A percentile compares a stretch with the other conserved stretches of the same genome.
Conservation (phyloP, 169 alveolate genomes). For the Cryptosporidium parvum region DNA sequence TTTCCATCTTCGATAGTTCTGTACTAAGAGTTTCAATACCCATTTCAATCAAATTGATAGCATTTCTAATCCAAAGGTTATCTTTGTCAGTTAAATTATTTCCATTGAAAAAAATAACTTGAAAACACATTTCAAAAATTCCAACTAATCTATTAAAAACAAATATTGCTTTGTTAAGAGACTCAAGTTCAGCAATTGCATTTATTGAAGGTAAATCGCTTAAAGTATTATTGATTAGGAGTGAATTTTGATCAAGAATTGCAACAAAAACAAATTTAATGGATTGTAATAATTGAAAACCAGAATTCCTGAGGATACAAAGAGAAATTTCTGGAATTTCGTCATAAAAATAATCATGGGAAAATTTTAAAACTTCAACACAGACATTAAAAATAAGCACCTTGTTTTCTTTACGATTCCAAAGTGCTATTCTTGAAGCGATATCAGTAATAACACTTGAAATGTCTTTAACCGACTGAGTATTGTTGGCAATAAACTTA, state of each 20-base stretch:
- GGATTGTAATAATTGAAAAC: conserved; percentile 29
- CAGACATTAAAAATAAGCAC: conserved; percentile 12
- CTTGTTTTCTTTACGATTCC: conserved; percentile 44
- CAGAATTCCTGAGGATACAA: conserved; percentile 36
- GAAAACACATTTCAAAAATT: conserved; percentile 33
- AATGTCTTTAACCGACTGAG: conserved; percentile 19
- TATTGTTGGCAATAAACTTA: conserved; percentile 33
- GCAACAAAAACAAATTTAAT: conserved; percentile 73
- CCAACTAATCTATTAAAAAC: not conserved
- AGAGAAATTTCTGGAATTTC: conserved; percentile 62
- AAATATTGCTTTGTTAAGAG: conserved; percentile 23
- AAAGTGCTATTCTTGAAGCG: conserved; percentile 55
- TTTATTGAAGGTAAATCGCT: conserved; percentile 41
- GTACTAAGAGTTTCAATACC: conserved; percentile 51
- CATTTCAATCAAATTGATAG: conserved; percentile 5
- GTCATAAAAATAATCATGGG: conserved; percentile 33
- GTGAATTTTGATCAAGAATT: conserved; percentile 62
- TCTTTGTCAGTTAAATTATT: conserved; percentile 7
- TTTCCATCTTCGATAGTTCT: conserved; percentile 55
- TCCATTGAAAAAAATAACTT: conserved; percentile 1
- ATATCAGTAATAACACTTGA: conserved; percentile 59
- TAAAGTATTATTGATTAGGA: conserved; percentile 10
- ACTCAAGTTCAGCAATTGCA: conserved; percentile 38
- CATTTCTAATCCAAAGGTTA: conserved; percentile 25
- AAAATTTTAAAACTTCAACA: conserved; percentile 37